phyloP scores from a whole-genome alignment of 1,139 yeast genomes.

The Magnusiomyces magnusii region DNA sequence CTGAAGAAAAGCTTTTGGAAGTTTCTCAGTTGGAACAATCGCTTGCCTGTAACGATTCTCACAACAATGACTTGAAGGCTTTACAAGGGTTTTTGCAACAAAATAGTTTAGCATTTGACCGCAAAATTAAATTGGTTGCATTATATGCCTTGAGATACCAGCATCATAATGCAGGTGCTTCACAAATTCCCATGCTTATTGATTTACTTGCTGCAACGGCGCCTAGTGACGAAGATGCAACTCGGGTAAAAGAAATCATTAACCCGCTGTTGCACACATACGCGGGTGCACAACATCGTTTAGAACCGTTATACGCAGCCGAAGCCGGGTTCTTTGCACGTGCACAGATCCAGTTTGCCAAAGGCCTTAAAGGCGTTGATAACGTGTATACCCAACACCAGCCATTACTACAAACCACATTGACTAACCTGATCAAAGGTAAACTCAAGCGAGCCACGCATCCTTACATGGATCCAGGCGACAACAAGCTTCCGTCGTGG shows the following conservation, averaged over 20 bases:
- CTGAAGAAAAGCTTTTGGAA: constrained; percentile 63
- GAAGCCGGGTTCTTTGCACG: constrained; percentile 36
- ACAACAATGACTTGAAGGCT: constrained; percentile 43
- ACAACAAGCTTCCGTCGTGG: constrained; percentile 23
- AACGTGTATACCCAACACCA: constrained; percentile 65
- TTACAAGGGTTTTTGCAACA: constrained; percentile 30
- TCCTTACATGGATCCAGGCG: constrained; percentile 44
- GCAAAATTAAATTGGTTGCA: constrained; percentile 56
- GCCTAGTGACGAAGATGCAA: background rate
- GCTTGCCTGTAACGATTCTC: constrained; percentile 59
- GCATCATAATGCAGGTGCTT: constrained; percentile 28
- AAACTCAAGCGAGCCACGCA: constrained; percentile 42
- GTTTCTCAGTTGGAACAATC: constrained; percentile 87
- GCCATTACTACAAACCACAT: constrained; percentile 56
- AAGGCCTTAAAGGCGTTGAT: constrained; percentile 42
- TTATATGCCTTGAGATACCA: constrained; percentile 68
- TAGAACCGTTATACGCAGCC: constrained; percentile 40
- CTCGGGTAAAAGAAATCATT: constrained; percentile 11
- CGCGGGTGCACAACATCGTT: constrained; percentile 40
- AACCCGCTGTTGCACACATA: constrained; percentile 26
- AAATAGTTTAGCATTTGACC: constrained; percentile 27
- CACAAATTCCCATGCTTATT: constrained; percentile 3
- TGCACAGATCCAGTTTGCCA: constrained; percentile 37
- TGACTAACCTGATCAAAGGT: constrained; percentile 45
- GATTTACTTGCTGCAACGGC: constrained; percentile 5